These are phyloP conservation scores for Chiua sp. DNA, from an alignment of 1,284 basidiomycete species.

Conservation along the genomic window DNA sequence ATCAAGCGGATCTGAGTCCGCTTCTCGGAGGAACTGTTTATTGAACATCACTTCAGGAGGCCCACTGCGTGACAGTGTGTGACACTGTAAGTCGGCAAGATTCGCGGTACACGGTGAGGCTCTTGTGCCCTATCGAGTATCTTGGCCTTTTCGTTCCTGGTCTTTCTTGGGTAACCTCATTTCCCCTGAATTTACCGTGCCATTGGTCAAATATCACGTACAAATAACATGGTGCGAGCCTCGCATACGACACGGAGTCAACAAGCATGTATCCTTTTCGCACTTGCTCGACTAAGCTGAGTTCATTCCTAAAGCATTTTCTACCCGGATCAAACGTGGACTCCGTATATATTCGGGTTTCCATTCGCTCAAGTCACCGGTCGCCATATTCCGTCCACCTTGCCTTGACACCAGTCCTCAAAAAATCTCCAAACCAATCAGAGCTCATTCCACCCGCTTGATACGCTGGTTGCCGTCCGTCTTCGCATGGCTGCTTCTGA, in stretches of 20 bases:
- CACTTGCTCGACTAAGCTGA: constrained; percentile 18
- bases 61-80: too few relatives aligned
- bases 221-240: constrained; percentile 18
- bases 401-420: background rate
- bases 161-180: constrained; percentile 28
- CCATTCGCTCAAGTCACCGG: constrained; percentile 5
- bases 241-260: constrained; percentile 2
- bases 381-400: constrained; percentile 7
- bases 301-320: constrained; percentile 25
- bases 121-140: background rate
- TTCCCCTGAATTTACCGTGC: constrained; percentile 34
- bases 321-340: constrained; percentile 29
- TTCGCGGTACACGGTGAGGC: background rate
- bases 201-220: constrained; percentile 32
- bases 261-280: constrained; percentile 23
- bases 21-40: too few relatives aligned
- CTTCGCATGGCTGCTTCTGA: constrained; percentile 35
- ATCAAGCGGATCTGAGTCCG: too few relatives aligned
- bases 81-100: background rate
- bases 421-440: constrained; percentile 1
- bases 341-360: constrained; percentile 25
- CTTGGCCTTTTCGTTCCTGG: constrained; percentile 2
- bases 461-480: background rate
- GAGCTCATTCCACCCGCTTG: background rate
- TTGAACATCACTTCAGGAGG: too few relatives aligned